These are phyloP conservation scores for Telopea speciosissima DNA, from an alignment of 177 flowering plant genomes.

Conservation along the genomic window DNA sequence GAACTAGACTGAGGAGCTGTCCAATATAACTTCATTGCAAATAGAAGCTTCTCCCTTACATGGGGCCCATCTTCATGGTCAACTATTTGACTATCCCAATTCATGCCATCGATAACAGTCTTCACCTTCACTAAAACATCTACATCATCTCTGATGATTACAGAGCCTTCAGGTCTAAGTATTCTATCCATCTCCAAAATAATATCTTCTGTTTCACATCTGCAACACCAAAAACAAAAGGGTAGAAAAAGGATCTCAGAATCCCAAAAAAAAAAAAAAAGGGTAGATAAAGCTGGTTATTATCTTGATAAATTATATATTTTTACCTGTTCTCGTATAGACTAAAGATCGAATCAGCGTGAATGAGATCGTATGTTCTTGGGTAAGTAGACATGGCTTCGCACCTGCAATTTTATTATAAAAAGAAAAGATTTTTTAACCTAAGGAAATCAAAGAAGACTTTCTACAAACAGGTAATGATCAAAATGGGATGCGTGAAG, in stretches of 20 bases:
- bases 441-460: neutral
- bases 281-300: too few species aligned
- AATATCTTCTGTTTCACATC: constrained; percentile 73
- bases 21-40: constrained; percentile 72
- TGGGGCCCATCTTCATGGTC: constrained; percentile 83
- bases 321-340: constrained; percentile 58
- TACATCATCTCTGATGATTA: constrained; percentile 74
- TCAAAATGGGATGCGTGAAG: neutral
- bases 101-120: constrained; percentile 50
- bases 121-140: constrained; percentile 55
- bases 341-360: constrained; percentile 65
- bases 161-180: constrained; percentile 72
- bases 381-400: constrained; percentile 99
- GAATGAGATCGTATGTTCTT: constrained; percentile 83
- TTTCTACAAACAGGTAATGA: neutral
- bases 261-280: too few species aligned
- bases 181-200: constrained; percentile 90
- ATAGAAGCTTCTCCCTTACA: constrained; percentile 60
- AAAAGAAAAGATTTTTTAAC: too few species aligned
- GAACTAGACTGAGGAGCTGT: constrained; percentile 37
- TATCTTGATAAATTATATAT: too few species aligned
- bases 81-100: constrained; percentile 57
- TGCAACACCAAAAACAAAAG: constrained; percentile 15
- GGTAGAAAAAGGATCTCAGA: neutral
- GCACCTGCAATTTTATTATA: constrained; percentile 40